Percentiles rank a stretch among this genome's conserved stretches.
phyloP scores from a whole-genome alignment of 768 basidiomycete species.

The Daedalea quercina region DNA sequence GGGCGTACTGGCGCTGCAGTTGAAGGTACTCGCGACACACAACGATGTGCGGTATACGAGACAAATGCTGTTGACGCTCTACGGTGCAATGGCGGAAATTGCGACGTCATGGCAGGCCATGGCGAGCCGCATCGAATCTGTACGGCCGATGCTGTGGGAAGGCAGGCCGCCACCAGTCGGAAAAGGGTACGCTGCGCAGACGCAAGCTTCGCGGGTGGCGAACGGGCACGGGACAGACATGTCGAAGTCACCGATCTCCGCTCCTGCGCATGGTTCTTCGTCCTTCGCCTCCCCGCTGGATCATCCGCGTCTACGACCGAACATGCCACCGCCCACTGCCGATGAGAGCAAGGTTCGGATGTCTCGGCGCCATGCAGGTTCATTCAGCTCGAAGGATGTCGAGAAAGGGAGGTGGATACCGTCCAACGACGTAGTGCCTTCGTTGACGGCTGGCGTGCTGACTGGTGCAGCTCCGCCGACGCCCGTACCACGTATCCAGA shows the following conservation, averaged over 20 bases:
- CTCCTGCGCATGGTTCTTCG: constrained; percentile 22
- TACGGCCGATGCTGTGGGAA: constrained; percentile 57
- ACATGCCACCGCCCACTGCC: constrained; percentile 19
- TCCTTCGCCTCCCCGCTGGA: constrained; percentile 20
- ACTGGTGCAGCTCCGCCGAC: constrained; percentile 17
- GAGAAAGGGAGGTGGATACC: constrained; percentile 79
- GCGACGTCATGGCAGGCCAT: constrained; percentile 79
- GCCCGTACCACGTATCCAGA: constrained; percentile 20
- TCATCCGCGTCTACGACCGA: constrained; percentile 22
- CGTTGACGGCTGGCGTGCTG: constrained; percentile 35
- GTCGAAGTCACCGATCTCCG: constrained; percentile 17
- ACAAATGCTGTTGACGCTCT: constrained; percentile 80
- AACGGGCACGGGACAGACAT: constrained; percentile 8
- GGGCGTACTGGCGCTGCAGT: constrained; percentile 71
- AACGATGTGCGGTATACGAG: constrained; percentile 87
- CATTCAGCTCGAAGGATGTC: constrained; percentile 89
- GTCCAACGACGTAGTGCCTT: constrained; percentile 42
- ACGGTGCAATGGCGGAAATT: constrained; percentile 86
- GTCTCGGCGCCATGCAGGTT: constrained; percentile 83
- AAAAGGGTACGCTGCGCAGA: constrained; percentile 24
- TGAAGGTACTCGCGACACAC: constrained; percentile 63
- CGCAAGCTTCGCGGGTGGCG: constrained; percentile 27
- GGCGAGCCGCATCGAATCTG: constrained; percentile 59
- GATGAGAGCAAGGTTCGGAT: constrained; percentile 41
- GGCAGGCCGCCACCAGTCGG: constrained; percentile 28